Base-by-base conservation (phyloP, 2,329 filamentous ascomycete species). In the Pezicula radicicola region DNA sequence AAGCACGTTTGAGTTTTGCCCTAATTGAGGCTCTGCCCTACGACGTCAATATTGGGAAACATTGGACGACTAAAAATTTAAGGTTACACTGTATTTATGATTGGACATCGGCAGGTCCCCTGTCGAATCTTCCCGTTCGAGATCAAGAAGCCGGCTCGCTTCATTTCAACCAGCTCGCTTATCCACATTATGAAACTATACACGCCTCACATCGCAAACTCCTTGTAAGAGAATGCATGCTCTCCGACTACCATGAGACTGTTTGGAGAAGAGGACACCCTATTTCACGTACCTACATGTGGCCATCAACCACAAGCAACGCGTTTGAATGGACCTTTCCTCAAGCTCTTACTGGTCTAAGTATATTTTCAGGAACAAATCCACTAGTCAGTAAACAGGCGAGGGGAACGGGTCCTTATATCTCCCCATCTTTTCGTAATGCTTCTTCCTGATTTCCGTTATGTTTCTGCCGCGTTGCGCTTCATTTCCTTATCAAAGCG, bases 181-280 rank as follows among this genome's bases (percentile, higher is more conserved):
- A 45, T 27, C 19, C 21, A 15, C 19, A 5, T 45, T 16, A 21
- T 21, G 37, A 40, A 21, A 40, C 37, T 16, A 16, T 9, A 15
- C 37, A 15, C 8, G 37, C 19, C 19, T 40, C 45, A 28, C 9
- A 39, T n/a, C 48, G 49, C 48, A 51, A 51, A 42, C 41, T 49
- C 47, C 37, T 44, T 53, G 61, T 62, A 37, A 56, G 55, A 59
- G 48, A 25, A 52, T 37, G 51, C 48, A 30, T 43, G 56, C 40
- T 54, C 56, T 60, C 61, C 50, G 55, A 63, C 61, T 55, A 27
- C 55, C 57, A 58, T 62, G 60, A 63, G 59, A 63, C 60, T 50
- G 44, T 54, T 55, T 55, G 52, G 52, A 21, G 51, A 48, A 43
- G 48, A 36, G 19, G 51, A 50, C 48, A 50, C 48, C 52, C 18